phyloP scores from a whole-genome alignment of 2,329 filamentous ascomycete species.

The Metarhizium anisopliae region DNA sequence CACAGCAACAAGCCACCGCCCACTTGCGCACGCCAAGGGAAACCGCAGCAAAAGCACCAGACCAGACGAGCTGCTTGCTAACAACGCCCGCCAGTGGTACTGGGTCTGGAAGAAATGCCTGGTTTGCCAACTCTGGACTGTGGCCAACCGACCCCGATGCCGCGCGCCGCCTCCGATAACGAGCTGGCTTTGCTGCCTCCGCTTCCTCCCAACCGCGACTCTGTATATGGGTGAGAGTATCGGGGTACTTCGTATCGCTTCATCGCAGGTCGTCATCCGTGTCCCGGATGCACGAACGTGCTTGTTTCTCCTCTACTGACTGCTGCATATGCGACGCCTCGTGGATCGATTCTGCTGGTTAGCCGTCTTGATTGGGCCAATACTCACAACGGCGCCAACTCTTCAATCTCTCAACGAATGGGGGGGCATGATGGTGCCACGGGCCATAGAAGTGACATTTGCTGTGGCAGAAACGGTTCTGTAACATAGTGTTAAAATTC shows the following conservation, averaged over 20 bases:
- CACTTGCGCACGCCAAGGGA: not conserved
- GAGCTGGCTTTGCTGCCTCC: no score
- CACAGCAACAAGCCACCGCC: not conserved
- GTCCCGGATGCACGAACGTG: not conserved
- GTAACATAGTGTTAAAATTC: not conserved
- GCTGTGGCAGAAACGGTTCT: not conserved
- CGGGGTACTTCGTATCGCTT: no score
- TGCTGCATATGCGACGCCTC: not conserved
- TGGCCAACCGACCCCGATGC: no score
- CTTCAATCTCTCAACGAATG: slow-evolving; percentile 5
- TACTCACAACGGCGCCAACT: slow-evolving; percentile 1
- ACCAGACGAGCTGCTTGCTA: no score
- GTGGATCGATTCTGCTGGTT: slow-evolving; percentile 1
- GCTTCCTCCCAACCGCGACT: not conserved
- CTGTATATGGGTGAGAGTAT: no score
- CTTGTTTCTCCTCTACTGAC: not conserved
- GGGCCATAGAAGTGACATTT: not conserved
- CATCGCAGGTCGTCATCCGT: no score
- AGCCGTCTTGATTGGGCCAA: slow-evolving; percentile 6
- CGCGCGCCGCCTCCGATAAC: no score
- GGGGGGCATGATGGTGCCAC: slow-evolving; percentile 6
- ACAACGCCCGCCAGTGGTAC: no score
- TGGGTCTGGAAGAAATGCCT: no score
- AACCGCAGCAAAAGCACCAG: not conserved
- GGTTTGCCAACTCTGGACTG: no score